Conservation (phyloP, 495 filamentous ascomycete genomes). For the Parachaetomium inaequale region DNA sequence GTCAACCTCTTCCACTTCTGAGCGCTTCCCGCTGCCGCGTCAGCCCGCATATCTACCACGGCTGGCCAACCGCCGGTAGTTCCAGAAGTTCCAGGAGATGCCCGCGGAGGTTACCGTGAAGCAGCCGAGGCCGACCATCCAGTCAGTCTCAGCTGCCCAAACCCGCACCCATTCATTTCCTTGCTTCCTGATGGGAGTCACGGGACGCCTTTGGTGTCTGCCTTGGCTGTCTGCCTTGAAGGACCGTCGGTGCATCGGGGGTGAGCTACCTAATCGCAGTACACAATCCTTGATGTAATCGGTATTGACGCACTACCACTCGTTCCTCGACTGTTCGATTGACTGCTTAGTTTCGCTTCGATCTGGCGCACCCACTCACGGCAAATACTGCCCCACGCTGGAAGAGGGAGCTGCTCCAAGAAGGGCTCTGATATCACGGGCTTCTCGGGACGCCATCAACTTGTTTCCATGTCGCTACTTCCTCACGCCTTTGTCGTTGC, state of each 20-base stretch:
- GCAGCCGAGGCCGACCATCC: neutral
- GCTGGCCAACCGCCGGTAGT: slow-evolving; percentile 4
- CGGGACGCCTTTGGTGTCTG: neutral
- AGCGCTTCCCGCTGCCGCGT: neutral
- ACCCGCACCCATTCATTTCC: neutral
- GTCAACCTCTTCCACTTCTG: neutral
- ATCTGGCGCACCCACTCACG: neutral
- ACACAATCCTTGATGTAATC: no score
- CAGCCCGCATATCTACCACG: neutral
- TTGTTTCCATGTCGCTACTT: neutral
- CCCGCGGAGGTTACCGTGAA: neutral
- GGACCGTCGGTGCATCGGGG: neutral
- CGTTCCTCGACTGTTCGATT: neutral
- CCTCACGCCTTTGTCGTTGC: neutral
- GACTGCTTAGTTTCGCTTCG: neutral
- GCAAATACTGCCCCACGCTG: neutral
- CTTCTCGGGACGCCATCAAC: neutral
- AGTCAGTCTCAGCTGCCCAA: no score
- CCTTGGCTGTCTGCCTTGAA: neutral
- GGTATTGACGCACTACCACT: neutral
- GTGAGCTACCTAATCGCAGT: neutral
- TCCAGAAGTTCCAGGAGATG: neutral
- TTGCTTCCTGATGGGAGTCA: no score
- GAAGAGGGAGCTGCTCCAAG: neutral
- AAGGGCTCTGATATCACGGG: neutral